Evolutionary conservation across 139 green algal species (phyloP).

Genomic region (Chlamydomonas eustigma): DNA sequence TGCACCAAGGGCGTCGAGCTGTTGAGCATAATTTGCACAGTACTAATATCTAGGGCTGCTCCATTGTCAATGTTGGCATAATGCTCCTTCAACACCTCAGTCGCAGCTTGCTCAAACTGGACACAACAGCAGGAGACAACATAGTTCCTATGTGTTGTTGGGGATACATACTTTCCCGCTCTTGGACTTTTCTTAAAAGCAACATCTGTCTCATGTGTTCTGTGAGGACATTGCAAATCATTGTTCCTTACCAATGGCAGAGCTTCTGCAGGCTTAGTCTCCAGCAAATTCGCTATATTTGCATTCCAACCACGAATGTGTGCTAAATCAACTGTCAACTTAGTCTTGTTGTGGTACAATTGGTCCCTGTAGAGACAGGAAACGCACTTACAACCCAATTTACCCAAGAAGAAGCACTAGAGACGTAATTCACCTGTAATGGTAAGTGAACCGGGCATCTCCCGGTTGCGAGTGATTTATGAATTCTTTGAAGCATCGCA

Average conservation of each 20-base stretch:
- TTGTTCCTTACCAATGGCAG: conserved; percentile 63
- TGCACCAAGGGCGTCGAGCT: conserved; percentile 50
- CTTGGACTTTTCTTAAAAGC: too few relatives aligned
- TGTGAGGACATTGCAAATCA: neutral
- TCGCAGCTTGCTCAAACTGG: conserved; percentile 71
- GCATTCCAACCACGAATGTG: conserved; percentile 57
- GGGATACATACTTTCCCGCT: too few relatives aligned
- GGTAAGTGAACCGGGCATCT: conserved; percentile 11
- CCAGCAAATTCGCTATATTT: conserved; percentile 54
- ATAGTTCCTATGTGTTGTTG: neutral
- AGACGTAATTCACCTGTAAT: conserved; percentile 6
- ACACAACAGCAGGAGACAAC: neutral
- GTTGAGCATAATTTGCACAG: conserved; percentile 53
- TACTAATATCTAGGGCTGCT: conserved; percentile 18
- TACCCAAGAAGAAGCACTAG: neutral
- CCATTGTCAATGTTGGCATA: conserved; percentile 45
- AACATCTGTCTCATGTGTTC: too few relatives aligned
- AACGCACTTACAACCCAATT: too few relatives aligned
- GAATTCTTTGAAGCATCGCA: conserved; percentile 42
- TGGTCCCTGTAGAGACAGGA: conserved; percentile 44
- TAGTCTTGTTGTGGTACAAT: conserved; percentile 43
- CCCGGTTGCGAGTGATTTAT: conserved; percentile 14
- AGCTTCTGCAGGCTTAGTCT: conserved; percentile 58
- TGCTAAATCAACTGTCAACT: conserved; percentile 61
- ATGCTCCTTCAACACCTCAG: conserved; percentile 55